Base-by-base conservation (phyloP, 1,139 yeast species). In the Yamadazyma diospyri region DNA sequence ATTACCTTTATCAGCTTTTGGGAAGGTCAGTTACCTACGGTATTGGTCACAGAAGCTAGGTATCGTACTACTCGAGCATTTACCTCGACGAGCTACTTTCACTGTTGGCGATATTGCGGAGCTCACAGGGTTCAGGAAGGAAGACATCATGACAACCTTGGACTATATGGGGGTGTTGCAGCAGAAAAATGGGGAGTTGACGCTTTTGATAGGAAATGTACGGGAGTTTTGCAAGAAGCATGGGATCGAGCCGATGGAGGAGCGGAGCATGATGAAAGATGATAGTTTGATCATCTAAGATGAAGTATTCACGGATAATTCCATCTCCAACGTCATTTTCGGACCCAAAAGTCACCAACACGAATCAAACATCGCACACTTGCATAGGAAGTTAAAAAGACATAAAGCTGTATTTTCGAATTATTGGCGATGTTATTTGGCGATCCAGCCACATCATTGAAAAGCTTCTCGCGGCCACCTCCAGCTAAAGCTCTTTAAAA, bases 1-100 rank as follows among this genome's bases (percentile, higher is more conserved):
- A 53, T 74, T 80, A 43, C 98, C 98, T 0, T 62, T 92, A 13
- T 84, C 95, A 5, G 81, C 82, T 0, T 84, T 77, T 54, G 98
- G 98, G 0, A 69, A 72, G 33, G 63, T 76, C 4, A 76, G 89
- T 4, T 92, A 88, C 49, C 48, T 83, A 21, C 62, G 72, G n/a
- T 89, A 73, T 55, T 92, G 98, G 98, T 68, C 85, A 10, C 66
- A 69, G 29, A 54, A 49, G 27, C 38, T 69, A 10, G 59, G 63
- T 4, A 35, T 29, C 20, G 37, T 25, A 27, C 36, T 29, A 36
- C 23, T n/a, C 42, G 49, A 6, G 39, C 14, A 26, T 8, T 22
- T 29, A 12, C 10, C 14, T 1, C 41, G 2, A 45, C 50, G 4
- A 35, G 13, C 13, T 2, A 27, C 18, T 9, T 53, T 77, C 8